Base-by-base conservation (phyloP, 208 protist genomes). In the Wallacemonas sp. region DNA sequence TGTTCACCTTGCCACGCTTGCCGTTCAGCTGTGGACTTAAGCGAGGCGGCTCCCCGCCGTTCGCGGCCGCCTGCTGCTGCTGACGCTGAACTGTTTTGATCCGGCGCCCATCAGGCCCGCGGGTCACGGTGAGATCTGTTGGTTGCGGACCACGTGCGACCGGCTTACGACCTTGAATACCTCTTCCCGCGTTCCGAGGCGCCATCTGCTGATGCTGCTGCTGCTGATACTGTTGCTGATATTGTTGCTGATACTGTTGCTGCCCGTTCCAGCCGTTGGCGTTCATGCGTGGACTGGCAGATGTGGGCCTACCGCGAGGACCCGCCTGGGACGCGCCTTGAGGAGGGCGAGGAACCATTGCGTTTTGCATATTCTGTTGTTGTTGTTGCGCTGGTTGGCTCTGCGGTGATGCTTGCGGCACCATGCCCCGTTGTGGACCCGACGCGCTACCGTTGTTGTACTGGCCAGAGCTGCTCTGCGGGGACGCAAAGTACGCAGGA, bases 91-190 rank as follows among this genome's bases (percentile, higher is more conserved):
- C 26, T 64, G 38, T 1, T 64, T 69, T 58, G 27, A 80, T 68
- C 12, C 70, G 68, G 8, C 62, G 66, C 2, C 77, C 77, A 33
- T 82, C 61, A 6, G 31, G 42, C 22, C 73, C 58, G 0, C 80
- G 71, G 0, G 72, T 82, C 19, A 72, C 68, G 19, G 75, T 66
- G 0, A 80, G 30, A 0, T 34, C 62, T 1, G 55, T 68, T 21
- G 80, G 80, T 65, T 86, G 80, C 17, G 80, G 80, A 0, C 80
- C 80, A 19, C 80, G 75, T 15, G 76, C 66, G 9, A 86, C 76
- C 2, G 69, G 56, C 27, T 41, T 62, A 3, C 51, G 51, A 22
- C 51, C 51, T 26, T 58, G 39, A 15, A 49, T 5, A 33, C 38
- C 31, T 5, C 41, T 15, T 9, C 59, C 33, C 6, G 8, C 3